phyloP scores from a whole-genome alignment of 371 early-diverging fungal species.

The Mucor circinelloides region DNA sequence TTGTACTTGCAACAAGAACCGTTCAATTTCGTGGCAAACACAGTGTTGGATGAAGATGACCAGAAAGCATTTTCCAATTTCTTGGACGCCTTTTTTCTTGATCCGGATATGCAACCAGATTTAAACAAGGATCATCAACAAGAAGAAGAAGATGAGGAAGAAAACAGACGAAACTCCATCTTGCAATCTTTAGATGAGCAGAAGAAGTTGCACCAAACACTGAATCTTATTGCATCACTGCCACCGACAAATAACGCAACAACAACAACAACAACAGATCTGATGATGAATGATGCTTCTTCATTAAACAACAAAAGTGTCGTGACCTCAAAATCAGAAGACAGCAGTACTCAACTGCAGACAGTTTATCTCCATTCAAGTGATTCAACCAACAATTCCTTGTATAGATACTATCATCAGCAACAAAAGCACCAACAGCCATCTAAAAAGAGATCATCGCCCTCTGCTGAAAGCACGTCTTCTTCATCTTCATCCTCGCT shows the following conservation, averaged over 20 bases:
- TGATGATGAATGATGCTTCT: background rate
- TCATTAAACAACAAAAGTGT: background rate
- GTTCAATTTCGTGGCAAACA: constrained; percentile 7
- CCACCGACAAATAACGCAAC: background rate
- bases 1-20: constrained; percentile 15
- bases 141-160: constrained; percentile 32
- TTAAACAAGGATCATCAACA: background rate
- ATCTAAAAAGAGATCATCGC: background rate
- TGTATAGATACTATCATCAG: constrained; percentile 1
- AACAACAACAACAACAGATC: background rate
- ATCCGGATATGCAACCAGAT: constrained; percentile 25
- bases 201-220: constrained; percentile 27
- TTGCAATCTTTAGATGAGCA: constrained; percentile 39
- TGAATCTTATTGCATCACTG: constrained; percentile 16
- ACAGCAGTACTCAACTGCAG: constrained; percentile 2
- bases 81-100: constrained; percentile 47
- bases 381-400: constrained; percentile 16
- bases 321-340: constrained; percentile 5
- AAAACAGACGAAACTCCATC: constrained; percentile 33
- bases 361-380: constrained; percentile 28
- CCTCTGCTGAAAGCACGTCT: background rate
- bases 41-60: constrained; percentile 47
- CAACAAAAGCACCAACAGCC: background rate
- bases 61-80: constrained; percentile 48
- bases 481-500: background rate